Percentiles rank a stretch among this genome's conserved stretches.
Evolutionary conservation across 306 rosid genomes (phyloP).

Genomic region (Fragaria iinumae): DNA sequence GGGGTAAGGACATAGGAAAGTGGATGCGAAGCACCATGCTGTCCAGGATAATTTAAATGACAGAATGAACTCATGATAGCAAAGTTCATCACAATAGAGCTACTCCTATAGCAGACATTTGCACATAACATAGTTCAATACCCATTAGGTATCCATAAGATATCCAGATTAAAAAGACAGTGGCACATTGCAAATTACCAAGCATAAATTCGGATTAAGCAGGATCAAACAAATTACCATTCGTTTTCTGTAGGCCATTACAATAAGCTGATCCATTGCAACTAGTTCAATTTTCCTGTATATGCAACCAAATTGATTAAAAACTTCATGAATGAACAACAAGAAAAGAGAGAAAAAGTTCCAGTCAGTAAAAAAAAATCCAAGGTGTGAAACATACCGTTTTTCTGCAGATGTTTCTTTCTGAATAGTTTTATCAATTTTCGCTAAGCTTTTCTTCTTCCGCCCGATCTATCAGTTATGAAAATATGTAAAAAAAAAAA

Average conservation of each 20-base stretch:
- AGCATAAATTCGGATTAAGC: slow-evolving; percentile 14
- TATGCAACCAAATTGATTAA: slow-evolving; percentile 26
- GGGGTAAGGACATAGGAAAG: neutral
- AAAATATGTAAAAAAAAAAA: slow-evolving; percentile 22
- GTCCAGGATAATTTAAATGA: neutral
- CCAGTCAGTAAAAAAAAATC: slow-evolving; percentile 8
- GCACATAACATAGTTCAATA: neutral
- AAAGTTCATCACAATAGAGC: neutral
- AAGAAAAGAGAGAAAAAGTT: neutral
- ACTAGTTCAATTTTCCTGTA: slow-evolving; percentile 73
- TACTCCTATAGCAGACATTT: neutral
- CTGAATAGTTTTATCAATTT: slow-evolving; percentile 54
- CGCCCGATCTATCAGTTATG: slow-evolving; percentile 50
- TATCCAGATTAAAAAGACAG: neutral
- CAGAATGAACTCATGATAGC: neutral
- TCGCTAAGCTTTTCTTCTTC: slow-evolving; percentile 61
- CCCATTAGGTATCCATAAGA: neutral
- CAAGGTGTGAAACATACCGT: slow-evolving; percentile 44
- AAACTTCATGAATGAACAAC: slow-evolving; percentile 13
- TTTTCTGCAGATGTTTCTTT: slow-evolving; percentile 59
- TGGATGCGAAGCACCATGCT: neutral
- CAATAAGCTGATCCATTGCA: slow-evolving; percentile 82
- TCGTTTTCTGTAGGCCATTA: slow-evolving; percentile 72
- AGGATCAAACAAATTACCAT: slow-evolving; percentile 51
- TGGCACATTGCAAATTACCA: neutral